Evolutionary conservation across 148 eudicot species (phyloP).

Genomic region (Cornus suecica): DNA sequence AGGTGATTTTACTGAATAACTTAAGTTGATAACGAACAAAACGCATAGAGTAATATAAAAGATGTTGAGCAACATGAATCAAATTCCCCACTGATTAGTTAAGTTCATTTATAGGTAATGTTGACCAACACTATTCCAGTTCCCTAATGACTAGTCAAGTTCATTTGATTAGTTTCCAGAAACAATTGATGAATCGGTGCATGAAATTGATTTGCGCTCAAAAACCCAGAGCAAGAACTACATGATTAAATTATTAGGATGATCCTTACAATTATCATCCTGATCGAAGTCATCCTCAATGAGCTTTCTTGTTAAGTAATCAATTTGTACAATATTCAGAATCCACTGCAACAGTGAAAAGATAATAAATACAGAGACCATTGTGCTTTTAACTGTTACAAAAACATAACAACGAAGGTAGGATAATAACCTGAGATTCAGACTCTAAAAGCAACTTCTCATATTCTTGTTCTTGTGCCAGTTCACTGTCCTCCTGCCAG

Average conservation of each 20-base stretch:
- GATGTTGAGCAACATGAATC: not conserved
- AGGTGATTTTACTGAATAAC: not conserved
- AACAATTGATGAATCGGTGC: not conserved
- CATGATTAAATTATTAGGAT: slow-evolving; percentile 12
- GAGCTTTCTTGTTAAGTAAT: slow-evolving; percentile 60
- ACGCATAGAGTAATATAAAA: no score
- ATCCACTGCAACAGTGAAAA: slow-evolving; percentile 46
- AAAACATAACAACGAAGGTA: not conserved
- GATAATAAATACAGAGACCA: slow-evolving; percentile 6
- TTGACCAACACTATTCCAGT: no score
- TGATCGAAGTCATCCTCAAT: slow-evolving; percentile 29
- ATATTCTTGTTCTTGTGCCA: slow-evolving; percentile 56
- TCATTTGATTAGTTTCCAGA: not conserved
- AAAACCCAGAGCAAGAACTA: not conserved
- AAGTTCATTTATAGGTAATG: no score
- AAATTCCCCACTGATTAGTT: not conserved
- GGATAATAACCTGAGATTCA: slow-evolving; percentile 66
- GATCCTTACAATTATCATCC: slow-evolving; percentile 19
- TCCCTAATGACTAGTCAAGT: not conserved
- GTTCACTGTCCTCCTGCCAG: slow-evolving; percentile 56
- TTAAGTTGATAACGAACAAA: no score
- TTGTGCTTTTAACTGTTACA: slow-evolving; percentile 4
- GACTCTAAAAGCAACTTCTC: slow-evolving; percentile 62
- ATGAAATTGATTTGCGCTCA: not conserved
- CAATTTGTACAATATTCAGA: slow-evolving; percentile 55